phyloP scores from a whole-genome alignment of 306 rosid genomes.

The Prunus salicina region DNA sequence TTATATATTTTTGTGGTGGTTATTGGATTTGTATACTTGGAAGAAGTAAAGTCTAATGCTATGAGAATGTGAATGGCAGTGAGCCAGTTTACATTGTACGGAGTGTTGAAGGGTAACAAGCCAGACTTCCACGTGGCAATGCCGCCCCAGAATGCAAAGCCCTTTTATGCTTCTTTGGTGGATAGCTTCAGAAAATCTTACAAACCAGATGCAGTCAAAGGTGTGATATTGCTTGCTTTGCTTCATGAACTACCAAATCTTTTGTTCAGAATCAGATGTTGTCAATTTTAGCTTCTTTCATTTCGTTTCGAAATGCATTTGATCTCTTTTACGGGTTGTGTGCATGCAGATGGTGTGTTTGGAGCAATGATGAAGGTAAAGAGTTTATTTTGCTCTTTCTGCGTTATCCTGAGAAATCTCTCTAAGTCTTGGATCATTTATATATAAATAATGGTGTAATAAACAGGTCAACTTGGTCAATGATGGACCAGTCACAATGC shows the following conservation, averaged over 20 bases:
- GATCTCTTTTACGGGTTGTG: background rate
- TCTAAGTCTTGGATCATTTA: constrained; percentile 15
- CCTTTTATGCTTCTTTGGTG: constrained; percentile 75
- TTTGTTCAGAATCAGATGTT: background rate
- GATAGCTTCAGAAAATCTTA: constrained; percentile 65
- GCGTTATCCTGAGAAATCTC: background rate
- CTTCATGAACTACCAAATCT: constrained; percentile 2
- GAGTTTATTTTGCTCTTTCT: background rate
- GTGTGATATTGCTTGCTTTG: constrained; percentile 24
- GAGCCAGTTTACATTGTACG: constrained; percentile 91
- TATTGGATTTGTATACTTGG: background rate
- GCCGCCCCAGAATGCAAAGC: constrained; percentile 77
- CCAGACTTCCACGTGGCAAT: constrained; percentile 95
- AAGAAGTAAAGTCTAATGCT: background rate
- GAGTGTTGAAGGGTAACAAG: constrained; percentile 84
- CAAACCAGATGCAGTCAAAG: constrained; percentile 61
- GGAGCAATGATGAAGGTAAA: constrained; percentile 96
- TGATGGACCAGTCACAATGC: constrained; percentile 97
- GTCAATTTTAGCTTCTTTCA: background rate
- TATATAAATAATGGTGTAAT: background rate
- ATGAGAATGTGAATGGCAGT: constrained; percentile 42
- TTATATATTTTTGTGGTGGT: background rate
- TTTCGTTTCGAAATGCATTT: background rate
- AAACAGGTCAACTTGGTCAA: constrained; percentile 77
- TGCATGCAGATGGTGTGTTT: constrained; percentile 74